These are phyloP conservation scores for Raphanus hybrid DNA, from an alignment of 441 rosid species.

Conservation along the genomic window DNA sequence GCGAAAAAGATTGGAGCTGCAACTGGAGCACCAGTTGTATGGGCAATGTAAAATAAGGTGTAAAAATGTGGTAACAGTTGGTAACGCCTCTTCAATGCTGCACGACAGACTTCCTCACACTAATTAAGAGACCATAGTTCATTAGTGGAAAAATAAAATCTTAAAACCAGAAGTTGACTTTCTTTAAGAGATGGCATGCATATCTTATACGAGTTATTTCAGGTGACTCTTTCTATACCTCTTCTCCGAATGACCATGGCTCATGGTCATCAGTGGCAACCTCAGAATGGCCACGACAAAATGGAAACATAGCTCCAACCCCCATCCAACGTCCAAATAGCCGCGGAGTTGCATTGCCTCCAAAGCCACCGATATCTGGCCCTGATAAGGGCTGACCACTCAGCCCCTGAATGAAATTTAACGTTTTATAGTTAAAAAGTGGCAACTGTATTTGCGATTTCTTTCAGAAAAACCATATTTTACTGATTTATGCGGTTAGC, in stretches of 20 bases:
- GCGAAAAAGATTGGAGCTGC: slow-evolving; percentile 86
- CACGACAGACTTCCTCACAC: slow-evolving; percentile 97
- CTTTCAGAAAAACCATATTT: background rate
- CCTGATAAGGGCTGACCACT: slow-evolving; percentile 98
- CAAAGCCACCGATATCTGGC: slow-evolving; percentile 98
- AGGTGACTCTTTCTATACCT: slow-evolving; percentile 52
- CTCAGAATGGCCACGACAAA: slow-evolving; percentile 93
- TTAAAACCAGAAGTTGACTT: background rate
- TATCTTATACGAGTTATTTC: background rate
- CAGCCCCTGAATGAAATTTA: slow-evolving; percentile 69
- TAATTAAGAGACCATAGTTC: slow-evolving; percentile 31
- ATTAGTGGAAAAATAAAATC: background rate
- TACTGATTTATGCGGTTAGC: slow-evolving; percentile 3
- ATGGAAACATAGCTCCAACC: slow-evolving; percentile 92
- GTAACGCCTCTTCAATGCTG: slow-evolving; percentile 92
- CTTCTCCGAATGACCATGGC: slow-evolving; percentile 99
- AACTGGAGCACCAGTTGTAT: slow-evolving; percentile 80
- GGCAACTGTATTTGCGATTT: background rate
- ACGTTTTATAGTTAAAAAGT: background rate
- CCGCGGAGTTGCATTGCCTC: slow-evolving; percentile 89
- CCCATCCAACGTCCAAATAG: slow-evolving; percentile 99
- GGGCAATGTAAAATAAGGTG: slow-evolving; percentile 89
- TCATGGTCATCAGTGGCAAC: slow-evolving; percentile 77
- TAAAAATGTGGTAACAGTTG: slow-evolving; percentile 85
- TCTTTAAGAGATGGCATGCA: background rate